phyloP scores from a whole-genome alignment of 805 yeast genomes.

The Kodamaea laetipori region DNA sequence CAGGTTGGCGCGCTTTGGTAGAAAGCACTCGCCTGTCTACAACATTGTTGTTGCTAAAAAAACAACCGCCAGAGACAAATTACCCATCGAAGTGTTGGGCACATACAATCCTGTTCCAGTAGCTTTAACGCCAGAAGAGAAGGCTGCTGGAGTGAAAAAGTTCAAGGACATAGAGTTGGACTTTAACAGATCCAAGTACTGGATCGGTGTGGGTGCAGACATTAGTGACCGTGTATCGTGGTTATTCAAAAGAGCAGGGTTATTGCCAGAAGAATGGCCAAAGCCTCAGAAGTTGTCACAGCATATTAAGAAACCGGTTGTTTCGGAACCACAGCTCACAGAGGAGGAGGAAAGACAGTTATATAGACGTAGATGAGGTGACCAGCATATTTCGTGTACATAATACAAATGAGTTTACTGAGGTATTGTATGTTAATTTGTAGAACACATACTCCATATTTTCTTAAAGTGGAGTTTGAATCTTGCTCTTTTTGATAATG shows the following conservation, averaged over 20 bases:
- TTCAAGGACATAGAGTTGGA: constrained; percentile 81
- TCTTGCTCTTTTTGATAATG: too few relatives aligned
- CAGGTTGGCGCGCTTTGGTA: constrained; percentile 90
- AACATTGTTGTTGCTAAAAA: constrained; percentile 87
- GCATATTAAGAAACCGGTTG: constrained; percentile 32
- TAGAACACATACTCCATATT: too few relatives aligned
- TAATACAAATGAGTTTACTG: not conserved
- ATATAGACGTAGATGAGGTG: constrained; percentile 34
- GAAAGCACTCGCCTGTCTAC: constrained; percentile 82
- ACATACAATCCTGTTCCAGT: constrained; percentile 85
- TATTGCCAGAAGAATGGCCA: constrained; percentile 62
- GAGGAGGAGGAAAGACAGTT: constrained; percentile 36
- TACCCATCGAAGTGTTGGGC: constrained; percentile 94
- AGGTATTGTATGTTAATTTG: too few relatives aligned
- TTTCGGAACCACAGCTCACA: constrained; percentile 27
- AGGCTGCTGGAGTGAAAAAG: constrained; percentile 57
- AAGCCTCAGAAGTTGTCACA: constrained; percentile 44
- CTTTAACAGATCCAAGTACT: constrained; percentile 86
- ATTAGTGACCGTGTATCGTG: constrained; percentile 81
- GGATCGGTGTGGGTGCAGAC: constrained; percentile 98
- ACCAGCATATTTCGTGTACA: constrained; percentile 9
- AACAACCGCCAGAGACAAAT: constrained; percentile 74
- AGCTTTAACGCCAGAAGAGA: constrained; percentile 64
- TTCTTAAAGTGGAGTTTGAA: too few relatives aligned
- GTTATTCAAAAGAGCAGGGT: constrained; percentile 77